Evolutionary conservation across 2,329 filamentous ascomycete species (phyloP), one percentile per base, ranked within the genome.

Genomic region (Aquanectria penicillioides): DNA sequence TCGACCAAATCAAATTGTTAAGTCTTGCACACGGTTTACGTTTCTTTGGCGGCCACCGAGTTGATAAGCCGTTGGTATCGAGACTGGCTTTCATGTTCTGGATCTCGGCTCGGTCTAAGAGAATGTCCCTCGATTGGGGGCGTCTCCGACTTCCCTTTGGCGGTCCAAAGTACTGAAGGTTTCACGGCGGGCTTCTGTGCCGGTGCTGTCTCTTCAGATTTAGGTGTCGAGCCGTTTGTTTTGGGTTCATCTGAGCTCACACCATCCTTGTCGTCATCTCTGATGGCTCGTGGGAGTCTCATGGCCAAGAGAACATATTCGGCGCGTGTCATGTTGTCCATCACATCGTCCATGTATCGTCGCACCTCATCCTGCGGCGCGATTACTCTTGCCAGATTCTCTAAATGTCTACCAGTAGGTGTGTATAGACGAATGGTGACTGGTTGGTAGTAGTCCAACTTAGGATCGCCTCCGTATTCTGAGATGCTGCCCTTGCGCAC

Each of bases 391-490:
- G 82, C 79, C 12, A 91, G 73, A 41, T 86, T 82, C 61, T 90
- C 88, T 5, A 90, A 77, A 60, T 87, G 80, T 38, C 83, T 82
- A 2, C 83, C 82, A 28, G 80, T 80, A 10, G 78, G 77, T 0
- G 86, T 80, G 55, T 81, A 82, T 20, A 91, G 74, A 15, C 86
- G 82, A 49, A 91, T 83, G 0, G 83, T 89, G 23, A 94, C 83
- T 2, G 91, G 91, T 65, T 94, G 89, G 71, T 93, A 94, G 75
- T 91, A 92, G 68, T 93, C 88, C 11, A 89, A 75, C 8, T 80
- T 77, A 1, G 85, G 85, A 61, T 89, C 85, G n/a, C 84, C 85
- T 54, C 84, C 82, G 57, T 87, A 86, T 65, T 90, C 87, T 2
- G 86, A 84, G n/a, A 79, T 81, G 65, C 87, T 89, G 25, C 88